A percentile compares a stretch with the other conserved stretches of the same genome.
phyloP scores from a whole-genome alignment of 345 rosid species.

The Eucalyptus cladocalyx region DNA sequence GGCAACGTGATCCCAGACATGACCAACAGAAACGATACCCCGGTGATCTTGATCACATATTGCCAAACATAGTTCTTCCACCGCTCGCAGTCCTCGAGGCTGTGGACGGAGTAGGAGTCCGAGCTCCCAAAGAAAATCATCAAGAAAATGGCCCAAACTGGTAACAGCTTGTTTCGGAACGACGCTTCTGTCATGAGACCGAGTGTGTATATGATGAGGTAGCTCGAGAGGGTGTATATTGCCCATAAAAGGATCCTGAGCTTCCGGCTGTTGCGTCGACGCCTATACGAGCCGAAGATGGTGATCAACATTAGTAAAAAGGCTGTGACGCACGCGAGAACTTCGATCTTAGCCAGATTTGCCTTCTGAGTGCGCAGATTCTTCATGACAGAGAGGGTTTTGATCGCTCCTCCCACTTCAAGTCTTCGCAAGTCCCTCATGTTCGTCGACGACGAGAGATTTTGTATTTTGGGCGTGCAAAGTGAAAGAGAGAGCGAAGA shows the following conservation, averaged over 20 bases:
- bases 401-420: background rate
- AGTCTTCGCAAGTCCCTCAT: background rate
- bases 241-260: background rate
- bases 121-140: background rate
- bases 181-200: background rate
- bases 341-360: background rate
- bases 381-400: background rate
- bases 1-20: background rate
- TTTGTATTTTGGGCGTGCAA: background rate
- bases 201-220: background rate
- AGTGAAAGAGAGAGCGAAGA: background rate
- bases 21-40: background rate
- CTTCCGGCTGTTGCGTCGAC: rapidly evolving
- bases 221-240: background rate
- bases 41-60: background rate
- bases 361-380: background rate
- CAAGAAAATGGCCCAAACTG: background rate
- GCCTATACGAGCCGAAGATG: background rate
- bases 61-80: background rate
- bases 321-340: background rate
- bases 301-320: background rate
- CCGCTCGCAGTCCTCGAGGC: background rate
- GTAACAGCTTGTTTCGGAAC: background rate
- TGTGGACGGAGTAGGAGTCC: background rate
- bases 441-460: background rate